phyloP scores from a whole-genome alignment of 2,329 filamentous ascomycete species.

The Aspergillus clavatus region DNA sequence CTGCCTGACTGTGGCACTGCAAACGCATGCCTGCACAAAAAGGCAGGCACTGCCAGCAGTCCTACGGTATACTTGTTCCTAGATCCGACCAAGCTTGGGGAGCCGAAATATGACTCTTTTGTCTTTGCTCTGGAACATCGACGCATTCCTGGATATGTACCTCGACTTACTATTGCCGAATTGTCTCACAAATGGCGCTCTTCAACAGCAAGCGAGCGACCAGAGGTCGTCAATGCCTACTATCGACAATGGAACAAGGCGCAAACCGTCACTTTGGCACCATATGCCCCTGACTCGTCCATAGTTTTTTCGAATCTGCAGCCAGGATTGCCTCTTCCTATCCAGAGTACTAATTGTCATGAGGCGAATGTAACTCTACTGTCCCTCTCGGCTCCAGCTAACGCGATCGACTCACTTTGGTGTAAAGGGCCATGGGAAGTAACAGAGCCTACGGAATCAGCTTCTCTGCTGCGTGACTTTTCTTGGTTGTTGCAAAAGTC shows the following conservation, averaged over 20 bases:
- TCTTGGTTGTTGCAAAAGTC: constrained; percentile 33
- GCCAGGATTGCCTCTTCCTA: constrained; percentile 9
- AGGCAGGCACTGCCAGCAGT: constrained; percentile 11
- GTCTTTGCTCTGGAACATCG: constrained; percentile 52
- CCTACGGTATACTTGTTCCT: constrained; percentile 53
- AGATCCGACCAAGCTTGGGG: constrained; percentile 49
- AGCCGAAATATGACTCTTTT: constrained; percentile 48
- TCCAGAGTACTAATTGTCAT: constrained; percentile 23
- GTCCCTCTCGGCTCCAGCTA: constrained; percentile 21
- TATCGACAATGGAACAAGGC: constrained; percentile 26
- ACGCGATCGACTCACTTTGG: constrained; percentile 13
- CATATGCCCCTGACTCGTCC: constrained; percentile 13
- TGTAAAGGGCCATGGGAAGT: constrained; percentile 22
- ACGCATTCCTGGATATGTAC: constrained; percentile 44
- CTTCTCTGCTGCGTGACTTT: constrained; percentile 20
- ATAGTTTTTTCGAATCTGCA: constrained; percentile 21
- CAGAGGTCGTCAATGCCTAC: constrained; percentile 24
- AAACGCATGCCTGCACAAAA: constrained; percentile 51
- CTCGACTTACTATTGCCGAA: constrained; percentile 44
- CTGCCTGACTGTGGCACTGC: constrained; percentile 56
- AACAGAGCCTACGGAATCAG: constrained; percentile 23
- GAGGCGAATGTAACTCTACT: constrained; percentile 30
- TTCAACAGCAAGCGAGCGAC: constrained; percentile 16
- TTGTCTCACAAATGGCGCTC: constrained; percentile 46
- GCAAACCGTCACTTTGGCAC: constrained; percentile 17